Evolutionary conservation across 176 grass and related monocot genomes (phyloP).

Genomic region (Lolium perenne): DNA sequence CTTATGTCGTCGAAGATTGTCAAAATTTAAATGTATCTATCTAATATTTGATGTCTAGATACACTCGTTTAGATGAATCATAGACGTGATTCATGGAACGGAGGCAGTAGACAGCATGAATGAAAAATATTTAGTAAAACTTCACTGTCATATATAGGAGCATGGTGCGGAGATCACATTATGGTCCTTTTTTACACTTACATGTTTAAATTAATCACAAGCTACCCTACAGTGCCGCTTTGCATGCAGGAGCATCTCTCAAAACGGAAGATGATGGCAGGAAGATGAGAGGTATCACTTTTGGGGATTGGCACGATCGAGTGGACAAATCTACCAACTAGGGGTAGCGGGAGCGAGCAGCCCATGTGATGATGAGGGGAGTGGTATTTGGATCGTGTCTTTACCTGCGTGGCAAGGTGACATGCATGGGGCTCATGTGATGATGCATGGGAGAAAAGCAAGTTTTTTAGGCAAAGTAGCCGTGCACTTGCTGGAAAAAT

Average conservation of each 20-base stretch:
- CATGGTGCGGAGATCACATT: no score
- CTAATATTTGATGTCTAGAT: no score
- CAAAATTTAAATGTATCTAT: no score
- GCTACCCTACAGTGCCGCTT: no score
- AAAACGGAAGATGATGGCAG: conserved; percentile 22
- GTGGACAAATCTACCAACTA: conserved; percentile 37
- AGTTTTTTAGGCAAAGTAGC: conserved; percentile 8
- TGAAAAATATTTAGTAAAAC: no score
- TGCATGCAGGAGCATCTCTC: neutral
- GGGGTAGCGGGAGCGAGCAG: neutral
- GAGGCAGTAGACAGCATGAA: no score
- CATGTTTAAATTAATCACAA: neutral
- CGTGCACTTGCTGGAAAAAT: conserved; percentile 13
- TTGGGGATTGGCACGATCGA: conserved; percentile 22
- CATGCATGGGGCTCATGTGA: conserved; percentile 45
- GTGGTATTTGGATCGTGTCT: conserved; percentile 11
- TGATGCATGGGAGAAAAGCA: conserved; percentile 31
- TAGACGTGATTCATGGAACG: no score
- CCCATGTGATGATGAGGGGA: conserved; percentile 35
- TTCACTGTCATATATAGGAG: no score
- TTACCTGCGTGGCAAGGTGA: conserved; percentile 44
- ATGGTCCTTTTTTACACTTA: neutral
- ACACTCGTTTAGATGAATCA: no score
- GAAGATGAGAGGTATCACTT: conserved; percentile 43
- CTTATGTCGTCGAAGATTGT: no score